Percentiles rank a stretch among this genome's conserved stretches.
Evolutionary conservation across 495 filamentous ascomycete species (phyloP).

Genomic region (Jackrogersella minutella): DNA sequence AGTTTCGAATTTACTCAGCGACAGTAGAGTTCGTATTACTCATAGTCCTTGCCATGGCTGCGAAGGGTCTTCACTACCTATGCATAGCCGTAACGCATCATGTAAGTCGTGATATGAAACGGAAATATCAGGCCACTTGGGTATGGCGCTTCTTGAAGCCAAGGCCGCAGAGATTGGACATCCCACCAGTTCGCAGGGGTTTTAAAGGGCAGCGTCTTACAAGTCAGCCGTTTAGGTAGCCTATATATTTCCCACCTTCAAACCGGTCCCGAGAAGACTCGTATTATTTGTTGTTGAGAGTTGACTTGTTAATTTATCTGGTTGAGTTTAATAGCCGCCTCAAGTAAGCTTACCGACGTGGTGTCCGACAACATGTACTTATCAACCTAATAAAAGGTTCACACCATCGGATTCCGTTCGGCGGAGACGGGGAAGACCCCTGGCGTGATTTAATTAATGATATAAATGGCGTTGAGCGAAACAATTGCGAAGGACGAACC

Average conservation of each 20-base stretch:
- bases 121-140: neutral
- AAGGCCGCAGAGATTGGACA: neutral
- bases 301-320: neutral
- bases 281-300: neutral
- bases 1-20: neutral
- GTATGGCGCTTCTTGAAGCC: neutral
- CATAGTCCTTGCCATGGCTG: neutral
- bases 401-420: slow-evolving; percentile 13
- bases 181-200: neutral
- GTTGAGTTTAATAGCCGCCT: neutral
- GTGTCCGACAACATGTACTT: neutral
- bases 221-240: neutral
- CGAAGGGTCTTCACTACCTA: neutral
- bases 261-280: neutral
- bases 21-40: neutral
- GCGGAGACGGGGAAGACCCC: neutral
- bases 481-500: neutral
- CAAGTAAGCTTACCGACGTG: slow-evolving; percentile 14
- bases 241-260: neutral
- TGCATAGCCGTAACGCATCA: neutral
- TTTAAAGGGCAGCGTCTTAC: neutral
- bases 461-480: neutral
- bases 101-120: neutral
- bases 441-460: neutral
- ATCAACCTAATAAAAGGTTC: neutral